A percentile compares a stretch with the other conserved stretches of the same genome.
Evolutionary conservation across 345 rosid species (phyloP).

Genomic region (Populus alba): DNA sequence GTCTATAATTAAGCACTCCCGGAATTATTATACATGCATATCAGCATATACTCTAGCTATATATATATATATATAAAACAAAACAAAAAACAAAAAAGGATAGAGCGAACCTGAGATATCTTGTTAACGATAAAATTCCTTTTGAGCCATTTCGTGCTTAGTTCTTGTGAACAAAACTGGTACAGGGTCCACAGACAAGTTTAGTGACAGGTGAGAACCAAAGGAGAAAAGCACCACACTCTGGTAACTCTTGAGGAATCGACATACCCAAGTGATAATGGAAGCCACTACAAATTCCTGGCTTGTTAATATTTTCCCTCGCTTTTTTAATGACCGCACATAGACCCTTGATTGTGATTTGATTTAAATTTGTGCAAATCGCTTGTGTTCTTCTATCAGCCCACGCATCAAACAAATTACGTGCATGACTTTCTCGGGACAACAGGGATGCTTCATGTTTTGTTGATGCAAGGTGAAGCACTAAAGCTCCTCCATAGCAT

Average conservation of each 20-base stretch:
- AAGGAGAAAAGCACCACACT: background rate
- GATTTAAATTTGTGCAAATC: background rate
- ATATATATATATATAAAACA: no score
- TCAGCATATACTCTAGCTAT: no score
- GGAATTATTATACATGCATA: no score
- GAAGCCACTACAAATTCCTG: background rate
- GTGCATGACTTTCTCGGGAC: background rate
- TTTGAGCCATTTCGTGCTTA: no score
- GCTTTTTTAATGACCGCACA: background rate
- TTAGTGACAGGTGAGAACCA: background rate
- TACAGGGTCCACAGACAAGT: background rate
- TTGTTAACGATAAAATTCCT: background rate
- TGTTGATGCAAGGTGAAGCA: background rate
- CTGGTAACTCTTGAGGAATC: no score
- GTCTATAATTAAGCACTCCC: no score
- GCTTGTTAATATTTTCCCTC: background rate
- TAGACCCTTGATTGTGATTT: background rate
- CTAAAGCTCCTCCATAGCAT: background rate
- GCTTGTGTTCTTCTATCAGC: background rate
- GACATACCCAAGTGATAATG: background rate
- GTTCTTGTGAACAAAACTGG: no score
- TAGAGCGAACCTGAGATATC: background rate
- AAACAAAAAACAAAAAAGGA: no score
- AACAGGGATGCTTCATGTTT: background rate
- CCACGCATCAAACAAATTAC: background rate